Evolutionary conservation across 2,329 filamentous ascomycete species (phyloP).

Genomic region (Paecilomyces sp.): DNA sequence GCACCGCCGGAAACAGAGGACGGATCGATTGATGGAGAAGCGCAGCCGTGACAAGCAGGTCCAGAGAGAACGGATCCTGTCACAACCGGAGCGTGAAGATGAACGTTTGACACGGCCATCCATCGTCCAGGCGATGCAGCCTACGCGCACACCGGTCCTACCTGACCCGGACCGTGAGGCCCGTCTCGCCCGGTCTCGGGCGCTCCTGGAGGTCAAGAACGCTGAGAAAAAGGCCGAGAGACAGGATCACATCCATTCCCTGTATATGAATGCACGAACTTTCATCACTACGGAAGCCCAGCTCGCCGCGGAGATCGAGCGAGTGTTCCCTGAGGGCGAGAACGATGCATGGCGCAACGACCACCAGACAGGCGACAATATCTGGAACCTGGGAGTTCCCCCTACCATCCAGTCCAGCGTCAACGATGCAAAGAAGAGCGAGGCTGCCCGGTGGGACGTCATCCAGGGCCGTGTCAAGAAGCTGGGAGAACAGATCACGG

Average conservation of each 20-base stretch:
- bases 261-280: conserved; percentile 79
- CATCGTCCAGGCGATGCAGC: conserved; percentile 47
- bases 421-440: conserved; percentile 22
- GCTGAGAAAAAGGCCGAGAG: conserved; percentile 52
- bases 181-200: conserved; percentile 39
- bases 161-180: conserved; percentile 58
- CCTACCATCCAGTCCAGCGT: conserved; percentile 31
- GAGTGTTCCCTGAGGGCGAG: conserved; percentile 62
- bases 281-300: conserved; percentile 83
- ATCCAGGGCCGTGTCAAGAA: conserved; percentile 54
- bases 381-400: conserved; percentile 46
- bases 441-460: conserved; percentile 31
- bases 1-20: conserved; percentile 54
- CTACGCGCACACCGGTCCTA: conserved; percentile 44
- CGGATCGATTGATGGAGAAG: conserved; percentile 26
- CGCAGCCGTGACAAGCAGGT: conserved; percentile 44
- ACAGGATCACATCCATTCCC: conserved; percentile 67
- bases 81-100: conserved; percentile 64
- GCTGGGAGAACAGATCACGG: conserved; percentile 61
- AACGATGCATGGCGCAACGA: conserved; percentile 36
- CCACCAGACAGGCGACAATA: conserved; percentile 35
- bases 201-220: conserved; percentile 36
- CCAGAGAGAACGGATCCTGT: conserved; percentile 45
- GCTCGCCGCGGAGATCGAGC: conserved; percentile 65
- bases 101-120: conserved; percentile 68